Evolutionary conservation across 2,329 filamentous ascomycete species (phyloP).

Genomic region (Xylaria sp.): DNA sequence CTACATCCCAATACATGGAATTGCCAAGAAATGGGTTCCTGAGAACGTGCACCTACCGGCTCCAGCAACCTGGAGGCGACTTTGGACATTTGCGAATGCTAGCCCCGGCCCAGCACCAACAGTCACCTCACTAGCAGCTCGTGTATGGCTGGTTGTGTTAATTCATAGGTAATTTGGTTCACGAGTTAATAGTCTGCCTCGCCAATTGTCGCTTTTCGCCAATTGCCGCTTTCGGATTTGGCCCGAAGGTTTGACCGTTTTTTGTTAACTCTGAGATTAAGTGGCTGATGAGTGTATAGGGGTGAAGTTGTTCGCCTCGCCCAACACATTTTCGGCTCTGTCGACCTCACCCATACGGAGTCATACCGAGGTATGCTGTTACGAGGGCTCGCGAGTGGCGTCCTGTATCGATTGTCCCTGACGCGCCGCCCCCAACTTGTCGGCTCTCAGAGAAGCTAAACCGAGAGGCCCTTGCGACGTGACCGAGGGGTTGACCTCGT

Average conservation of each 20-base stretch:
- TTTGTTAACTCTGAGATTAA: background rate
- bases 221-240: background rate
- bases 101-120: background rate
- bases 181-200: background rate
- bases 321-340: background rate
- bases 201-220: background rate
- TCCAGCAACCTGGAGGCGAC: slow-evolving; percentile 15
- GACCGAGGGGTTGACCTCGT: background rate
- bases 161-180: background rate
- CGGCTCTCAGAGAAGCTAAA: background rate
- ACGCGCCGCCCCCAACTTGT: slow-evolving; percentile 3
- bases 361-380: background rate
- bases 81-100: slow-evolving; percentile 8
- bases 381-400: background rate
- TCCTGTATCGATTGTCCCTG: slow-evolving; percentile 1
- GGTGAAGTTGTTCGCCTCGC: background rate
- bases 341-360: background rate
- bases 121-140: background rate
- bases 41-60: background rate
- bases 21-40: slow-evolving; percentile 15
- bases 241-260: background rate
- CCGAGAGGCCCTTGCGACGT: background rate
- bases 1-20: slow-evolving; percentile 3
- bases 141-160: slow-evolving; percentile 1
- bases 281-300: background rate